These are phyloP conservation scores for Sugiyamaella castrensis DNA, from an alignment of 1,139 yeast species.

Conservation along the genomic window DNA sequence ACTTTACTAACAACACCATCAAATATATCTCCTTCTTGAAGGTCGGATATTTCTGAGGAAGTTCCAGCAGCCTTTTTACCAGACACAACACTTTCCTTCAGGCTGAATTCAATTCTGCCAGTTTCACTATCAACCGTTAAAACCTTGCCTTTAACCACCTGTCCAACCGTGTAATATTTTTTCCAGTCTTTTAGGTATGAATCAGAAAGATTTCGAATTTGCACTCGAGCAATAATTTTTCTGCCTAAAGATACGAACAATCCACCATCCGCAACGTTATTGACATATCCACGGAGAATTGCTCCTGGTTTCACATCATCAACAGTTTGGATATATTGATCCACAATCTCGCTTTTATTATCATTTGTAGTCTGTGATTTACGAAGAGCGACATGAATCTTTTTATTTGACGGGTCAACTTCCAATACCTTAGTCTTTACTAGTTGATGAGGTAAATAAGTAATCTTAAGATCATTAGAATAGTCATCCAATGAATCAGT, in stretches of 20 bases:
- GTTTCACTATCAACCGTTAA: conserved; percentile 49
- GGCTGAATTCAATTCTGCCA: conserved; percentile 67
- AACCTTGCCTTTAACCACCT: conserved; percentile 74
- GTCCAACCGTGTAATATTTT: conserved; percentile 64
- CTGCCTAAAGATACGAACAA: conserved; percentile 75
- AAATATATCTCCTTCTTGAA: conserved; percentile 63
- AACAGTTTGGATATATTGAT: conserved; percentile 49
- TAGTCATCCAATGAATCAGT: conserved; percentile 81
- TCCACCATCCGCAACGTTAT: conserved; percentile 73
- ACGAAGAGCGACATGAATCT: conserved; percentile 64
- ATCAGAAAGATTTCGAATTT: conserved; percentile 79
- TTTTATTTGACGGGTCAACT: conserved; percentile 54
- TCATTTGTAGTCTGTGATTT: conserved; percentile 30
- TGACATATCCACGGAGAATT: conserved; percentile 74
- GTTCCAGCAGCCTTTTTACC: conserved; percentile 47
- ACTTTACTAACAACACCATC: conserved; percentile 75
- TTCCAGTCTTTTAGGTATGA: conserved; percentile 85
- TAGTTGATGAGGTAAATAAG: conserved; percentile 54
- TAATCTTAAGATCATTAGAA: conserved; percentile 46
- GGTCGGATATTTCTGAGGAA: conserved; percentile 52
- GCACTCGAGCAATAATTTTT: conserved; percentile 71
- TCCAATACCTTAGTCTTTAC: conserved; percentile 59
- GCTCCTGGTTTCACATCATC: conserved; percentile 67
- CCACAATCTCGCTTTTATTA: conserved; percentile 44
- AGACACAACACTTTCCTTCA: conserved; percentile 76